Conservation (phyloP, 306 rosid genomes). For the Vigna radiata region DNA sequence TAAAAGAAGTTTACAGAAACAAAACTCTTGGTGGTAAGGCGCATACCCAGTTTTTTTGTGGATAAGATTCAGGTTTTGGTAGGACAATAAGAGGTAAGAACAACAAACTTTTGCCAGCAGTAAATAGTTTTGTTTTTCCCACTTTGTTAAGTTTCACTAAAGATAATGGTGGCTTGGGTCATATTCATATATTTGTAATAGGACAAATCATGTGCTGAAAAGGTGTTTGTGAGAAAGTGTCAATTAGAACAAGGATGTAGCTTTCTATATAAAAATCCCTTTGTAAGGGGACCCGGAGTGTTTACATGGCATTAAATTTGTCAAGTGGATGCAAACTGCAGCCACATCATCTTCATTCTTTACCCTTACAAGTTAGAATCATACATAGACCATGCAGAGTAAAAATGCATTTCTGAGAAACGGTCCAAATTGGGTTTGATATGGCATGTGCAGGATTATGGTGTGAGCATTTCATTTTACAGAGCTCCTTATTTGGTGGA, state of each 20-base stretch:
- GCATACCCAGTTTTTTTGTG: not conserved
- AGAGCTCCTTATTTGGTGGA: slow-evolving; percentile 81
- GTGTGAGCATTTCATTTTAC: slow-evolving; percentile 65
- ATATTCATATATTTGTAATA: not conserved
- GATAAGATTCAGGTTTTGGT: slow-evolving; percentile 15
- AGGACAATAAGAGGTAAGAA: not conserved
- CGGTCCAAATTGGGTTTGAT: slow-evolving; percentile 40
- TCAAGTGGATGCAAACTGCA: slow-evolving; percentile 48
- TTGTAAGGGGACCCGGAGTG: slow-evolving; percentile 41
- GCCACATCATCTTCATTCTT: slow-evolving; percentile 38
- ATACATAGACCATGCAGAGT: slow-evolving; percentile 33
- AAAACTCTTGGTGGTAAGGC: not conserved
- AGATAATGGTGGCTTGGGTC: slow-evolving; percentile 10
- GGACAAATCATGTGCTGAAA: slow-evolving; percentile 28
- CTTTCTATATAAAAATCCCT: slow-evolving; percentile 5
- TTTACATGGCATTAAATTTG: slow-evolving; percentile 23
- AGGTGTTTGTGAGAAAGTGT: slow-evolving; percentile 32
- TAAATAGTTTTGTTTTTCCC: not conserved
- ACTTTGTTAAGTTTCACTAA: slow-evolving; percentile 3
- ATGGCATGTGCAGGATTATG: slow-evolving; percentile 70
- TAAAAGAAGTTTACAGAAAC: not conserved
- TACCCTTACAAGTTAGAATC: slow-evolving; percentile 24
- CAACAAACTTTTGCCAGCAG: not conserved
- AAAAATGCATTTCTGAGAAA: slow-evolving; percentile 37
- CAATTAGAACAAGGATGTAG: slow-evolving; percentile 14